phyloP scores from a whole-genome alignment of 179 eudicot species.

The Spergularia azorica region DNA sequence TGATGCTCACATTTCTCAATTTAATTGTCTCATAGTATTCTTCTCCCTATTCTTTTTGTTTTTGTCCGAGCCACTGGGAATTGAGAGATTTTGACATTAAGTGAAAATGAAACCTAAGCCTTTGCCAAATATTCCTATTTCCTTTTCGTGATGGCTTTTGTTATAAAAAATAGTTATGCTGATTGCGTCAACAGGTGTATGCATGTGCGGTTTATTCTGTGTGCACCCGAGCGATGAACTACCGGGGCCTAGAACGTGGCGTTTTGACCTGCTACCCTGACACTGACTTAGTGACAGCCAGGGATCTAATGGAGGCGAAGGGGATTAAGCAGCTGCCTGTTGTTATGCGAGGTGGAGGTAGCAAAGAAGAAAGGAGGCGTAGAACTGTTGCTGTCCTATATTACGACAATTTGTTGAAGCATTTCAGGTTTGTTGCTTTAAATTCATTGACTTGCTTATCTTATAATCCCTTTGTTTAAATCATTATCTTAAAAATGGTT shows the following conservation, averaged over 20 bases:
- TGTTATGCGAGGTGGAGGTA: constrained; percentile 66
- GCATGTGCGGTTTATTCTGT: constrained; percentile 62
- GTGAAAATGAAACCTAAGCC: background rate
- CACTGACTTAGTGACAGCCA: constrained; percentile 80
- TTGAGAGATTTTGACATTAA: constrained; percentile 1
- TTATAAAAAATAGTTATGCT: constrained; percentile 3
- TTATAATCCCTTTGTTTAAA: background rate
- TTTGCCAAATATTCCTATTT: background rate
- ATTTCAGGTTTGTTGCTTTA: constrained; percentile 51
- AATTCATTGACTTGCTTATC: background rate
- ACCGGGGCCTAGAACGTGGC: constrained; percentile 73
- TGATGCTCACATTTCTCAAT: background rate
- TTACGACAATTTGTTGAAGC: constrained; percentile 59
- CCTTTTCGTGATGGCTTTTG: background rate
- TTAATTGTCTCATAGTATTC: background rate
- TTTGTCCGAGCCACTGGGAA: background rate
- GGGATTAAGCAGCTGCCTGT: constrained; percentile 93
- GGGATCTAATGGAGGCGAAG: constrained; percentile 96
- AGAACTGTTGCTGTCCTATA: constrained; percentile 66
- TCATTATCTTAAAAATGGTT: background rate
- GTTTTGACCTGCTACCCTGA: constrained; percentile 94
- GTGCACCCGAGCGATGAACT: constrained; percentile 79
- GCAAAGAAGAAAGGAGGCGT: constrained; percentile 65
- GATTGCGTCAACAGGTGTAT: constrained; percentile 50
- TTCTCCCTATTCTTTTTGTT: background rate